Percentiles rank a stretch among this genome's conserved stretches.
phyloP scores from a whole-genome alignment of 768 basidiomycete genomes.

The Pulveroboletus sp. region DNA sequence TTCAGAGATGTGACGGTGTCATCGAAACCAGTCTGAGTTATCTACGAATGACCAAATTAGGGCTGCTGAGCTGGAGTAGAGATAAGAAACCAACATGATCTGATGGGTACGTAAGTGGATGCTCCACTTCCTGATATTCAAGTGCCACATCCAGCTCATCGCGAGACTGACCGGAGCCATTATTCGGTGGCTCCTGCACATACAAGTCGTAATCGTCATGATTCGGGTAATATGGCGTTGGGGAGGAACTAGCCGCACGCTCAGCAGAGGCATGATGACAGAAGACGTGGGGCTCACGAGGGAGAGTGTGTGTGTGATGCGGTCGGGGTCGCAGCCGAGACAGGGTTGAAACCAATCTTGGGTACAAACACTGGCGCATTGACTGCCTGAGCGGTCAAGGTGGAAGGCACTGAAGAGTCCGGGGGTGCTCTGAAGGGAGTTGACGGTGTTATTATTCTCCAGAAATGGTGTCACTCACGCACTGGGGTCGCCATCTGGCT shows the following conservation, averaged over 20 bases:
- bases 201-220: slow-evolving; percentile 40
- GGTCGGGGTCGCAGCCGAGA: slow-evolving; percentile 9
- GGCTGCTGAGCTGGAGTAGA: neutral
- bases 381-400: slow-evolving; percentile 59
- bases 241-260: slow-evolving; percentile 21
- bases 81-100: slow-evolving; percentile 19
- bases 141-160: slow-evolving; percentile 14
- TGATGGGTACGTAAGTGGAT: slow-evolving; percentile 17
- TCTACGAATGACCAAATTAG: slow-evolving; percentile 1
- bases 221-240: slow-evolving; percentile 24
- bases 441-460: neutral
- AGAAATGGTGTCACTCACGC: slow-evolving; percentile 20
- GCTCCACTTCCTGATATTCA: slow-evolving; percentile 23
- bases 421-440: slow-evolving; percentile 32
- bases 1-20: slow-evolving; percentile 20
- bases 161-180: slow-evolving; percentile 3
- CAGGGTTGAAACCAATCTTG: slow-evolving; percentile 49
- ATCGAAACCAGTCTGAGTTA: slow-evolving; percentile 30
- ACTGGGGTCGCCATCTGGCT: slow-evolving; percentile 21
- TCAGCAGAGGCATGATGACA: slow-evolving; percentile 4
- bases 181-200: slow-evolving; percentile 6
- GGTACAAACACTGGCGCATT: slow-evolving; percentile 86
- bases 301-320: slow-evolving; percentile 18
- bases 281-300: slow-evolving; percentile 17
- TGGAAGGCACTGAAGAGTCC: slow-evolving; percentile 40